Conservation (phyloP, 2,329 filamentous ascomycete species). For the Fusarium temperatum region DNA sequence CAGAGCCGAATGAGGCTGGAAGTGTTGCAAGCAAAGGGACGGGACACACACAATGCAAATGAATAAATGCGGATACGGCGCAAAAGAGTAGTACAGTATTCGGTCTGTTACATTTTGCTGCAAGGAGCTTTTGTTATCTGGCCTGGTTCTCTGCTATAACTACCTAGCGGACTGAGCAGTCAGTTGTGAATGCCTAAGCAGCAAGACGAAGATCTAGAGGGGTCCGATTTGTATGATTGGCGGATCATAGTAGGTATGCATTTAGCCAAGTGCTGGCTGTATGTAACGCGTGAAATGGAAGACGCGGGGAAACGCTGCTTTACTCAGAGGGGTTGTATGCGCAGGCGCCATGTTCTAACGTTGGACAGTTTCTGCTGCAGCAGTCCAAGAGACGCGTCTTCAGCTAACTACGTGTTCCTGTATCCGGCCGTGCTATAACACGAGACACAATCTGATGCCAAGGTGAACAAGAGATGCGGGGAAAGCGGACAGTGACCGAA, state of each 20-base stretch:
- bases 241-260: neutral
- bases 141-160: neutral
- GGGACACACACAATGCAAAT: neutral
- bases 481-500: slow-evolving; percentile 30
- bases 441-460: neutral
- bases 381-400: neutral
- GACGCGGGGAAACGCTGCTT: slow-evolving; percentile 8
- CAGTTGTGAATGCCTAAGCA: neutral
- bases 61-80: neutral
- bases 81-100: neutral
- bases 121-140: neutral
- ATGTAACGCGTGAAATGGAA: slow-evolving; percentile 1
- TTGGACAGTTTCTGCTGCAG: neutral
- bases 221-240: slow-evolving; percentile 7
- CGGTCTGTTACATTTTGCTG: neutral
- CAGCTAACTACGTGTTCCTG: neutral
- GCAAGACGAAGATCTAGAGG: neutral
- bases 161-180: neutral
- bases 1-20: slow-evolving; percentile 22
- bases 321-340: neutral
- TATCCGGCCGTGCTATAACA: neutral
- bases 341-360: neutral
- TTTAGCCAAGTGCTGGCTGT: neutral
- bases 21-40: neutral
- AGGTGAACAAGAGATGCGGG: slow-evolving; percentile 1